A percentile compares a stretch with the other conserved stretches of the same genome.
Evolutionary conservation across 2,329 filamentous ascomycete species (phyloP).

Genomic region (Nakataea oryzae): DNA sequence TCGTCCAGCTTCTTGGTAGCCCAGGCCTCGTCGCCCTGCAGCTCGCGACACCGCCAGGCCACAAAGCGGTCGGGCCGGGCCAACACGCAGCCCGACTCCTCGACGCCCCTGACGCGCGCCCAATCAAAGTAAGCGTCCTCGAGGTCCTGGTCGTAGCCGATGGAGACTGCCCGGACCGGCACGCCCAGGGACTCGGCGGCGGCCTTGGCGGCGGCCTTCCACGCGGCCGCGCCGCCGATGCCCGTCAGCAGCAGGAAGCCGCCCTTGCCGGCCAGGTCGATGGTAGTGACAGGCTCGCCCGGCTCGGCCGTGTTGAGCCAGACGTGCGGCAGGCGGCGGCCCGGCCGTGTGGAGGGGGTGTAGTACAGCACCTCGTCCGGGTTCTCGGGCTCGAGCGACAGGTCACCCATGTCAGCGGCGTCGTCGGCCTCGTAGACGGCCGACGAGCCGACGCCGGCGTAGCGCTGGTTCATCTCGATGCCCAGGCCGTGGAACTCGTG

Average conservation of each 20-base stretch:
- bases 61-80: conserved; percentile 49
- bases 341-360: conserved; percentile 43
- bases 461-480: conserved; percentile 49
- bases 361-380: conserved; percentile 30
- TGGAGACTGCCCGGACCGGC: conserved; percentile 34
- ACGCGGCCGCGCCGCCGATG: conserved; percentile 38
- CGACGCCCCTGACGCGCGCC: conserved; percentile 39
- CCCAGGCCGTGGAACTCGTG: conserved; percentile 46
- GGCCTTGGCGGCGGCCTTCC: conserved; percentile 36
- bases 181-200: conserved; percentile 29
- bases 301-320: conserved; percentile 46
- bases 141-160: conserved; percentile 49
- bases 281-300: conserved; percentile 37
- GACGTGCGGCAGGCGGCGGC: conserved; percentile 48
- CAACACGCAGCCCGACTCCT: conserved; percentile 47
- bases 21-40: conserved; percentile 8
- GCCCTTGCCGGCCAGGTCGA: conserved; percentile 49
- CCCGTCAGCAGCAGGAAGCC: conserved; percentile 40
- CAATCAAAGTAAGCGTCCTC: conserved; percentile 55
- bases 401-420: conserved; percentile 9
- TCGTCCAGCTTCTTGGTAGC: conserved; percentile 9
- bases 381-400: conserved; percentile 12
- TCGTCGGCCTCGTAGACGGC: conserved; percentile 36
- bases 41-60: conserved; percentile 29
- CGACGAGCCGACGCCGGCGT: conserved; percentile 20